A percentile compares a stretch with the other conserved stretches of the same genome.
phyloP scores from a whole-genome alignment of 2,329 filamentous ascomycete genomes.

The Acrocalymma vagum region DNA sequence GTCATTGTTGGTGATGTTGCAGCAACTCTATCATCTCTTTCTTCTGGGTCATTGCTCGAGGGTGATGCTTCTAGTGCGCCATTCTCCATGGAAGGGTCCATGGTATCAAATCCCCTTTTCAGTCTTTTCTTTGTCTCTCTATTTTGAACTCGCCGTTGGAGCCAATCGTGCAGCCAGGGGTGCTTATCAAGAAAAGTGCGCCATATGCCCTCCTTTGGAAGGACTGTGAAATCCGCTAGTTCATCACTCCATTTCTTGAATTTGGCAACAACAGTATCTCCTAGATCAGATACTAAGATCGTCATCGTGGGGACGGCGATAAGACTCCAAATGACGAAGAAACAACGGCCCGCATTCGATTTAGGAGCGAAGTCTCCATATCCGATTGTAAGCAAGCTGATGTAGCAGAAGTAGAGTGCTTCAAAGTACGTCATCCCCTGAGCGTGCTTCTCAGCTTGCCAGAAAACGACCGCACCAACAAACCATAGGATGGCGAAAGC shows the following conservation, averaged over 20 bases:
- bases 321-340: conserved; percentile 93
- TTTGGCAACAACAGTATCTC: conserved; percentile 77
- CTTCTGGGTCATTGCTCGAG: conserved; percentile 24
- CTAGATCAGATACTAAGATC: conserved; percentile 68
- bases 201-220: conserved; percentile 69
- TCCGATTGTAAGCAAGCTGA: conserved; percentile 83
- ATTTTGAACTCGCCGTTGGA: conserved; percentile 47
- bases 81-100: conserved; percentile 40
- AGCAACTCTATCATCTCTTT: conserved; percentile 13
- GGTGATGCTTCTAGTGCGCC: conserved; percentile 4
- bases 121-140: conserved; percentile 50
- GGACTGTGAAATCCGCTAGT: conserved; percentile 71
- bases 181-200: conserved; percentile 58
- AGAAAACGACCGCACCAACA: conserved; percentile 80
- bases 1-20: background rate
- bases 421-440: conserved; percentile 77
- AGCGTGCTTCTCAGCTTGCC: conserved; percentile 62
- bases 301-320: conserved; percentile 89
- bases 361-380: conserved; percentile 82
- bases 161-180: conserved; percentile 51
- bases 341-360: conserved; percentile 81
- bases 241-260: conserved; percentile 70
- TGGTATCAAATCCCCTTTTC: conserved; percentile 56
- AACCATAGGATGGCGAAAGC: conserved; percentile 82
- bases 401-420: conserved; percentile 85